Percentiles rank a stretch among this genome's conserved stretches.
phyloP scores from a whole-genome alignment of 306 rosid genomes.

The Gastrolobium villosum region DNA sequence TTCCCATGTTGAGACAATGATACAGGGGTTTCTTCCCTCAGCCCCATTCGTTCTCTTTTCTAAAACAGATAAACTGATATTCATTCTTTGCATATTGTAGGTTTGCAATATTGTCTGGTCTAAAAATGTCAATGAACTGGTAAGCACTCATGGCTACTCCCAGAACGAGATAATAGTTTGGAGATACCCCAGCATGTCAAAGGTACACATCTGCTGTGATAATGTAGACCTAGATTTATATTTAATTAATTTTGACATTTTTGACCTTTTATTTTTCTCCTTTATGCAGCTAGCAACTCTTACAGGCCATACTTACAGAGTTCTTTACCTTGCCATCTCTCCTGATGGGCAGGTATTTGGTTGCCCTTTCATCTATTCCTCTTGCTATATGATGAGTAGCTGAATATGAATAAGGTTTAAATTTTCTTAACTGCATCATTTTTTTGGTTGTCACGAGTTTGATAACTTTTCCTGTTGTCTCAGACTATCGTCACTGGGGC shows the following conservation, averaged over 20 bases:
- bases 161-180: conserved; percentile 94
- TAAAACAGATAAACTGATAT: conserved; percentile 3
- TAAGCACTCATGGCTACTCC: conserved; percentile 96
- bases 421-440: conserved; percentile 17
- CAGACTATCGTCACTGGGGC: conserved; percentile 97
- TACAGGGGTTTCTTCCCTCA: neutral
- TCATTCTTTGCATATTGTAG: conserved; percentile 53
- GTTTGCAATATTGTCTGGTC: conserved; percentile 98
- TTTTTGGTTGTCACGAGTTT: neutral
- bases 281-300: conserved; percentile 81
- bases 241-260: neutral
- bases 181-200: conserved; percentile 95
- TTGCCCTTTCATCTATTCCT: neutral
- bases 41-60: neutral
- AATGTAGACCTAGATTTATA: neutral
- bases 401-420: neutral
- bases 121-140: conserved; percentile 91
- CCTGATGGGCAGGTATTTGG: conserved; percentile 91
- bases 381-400: neutral
- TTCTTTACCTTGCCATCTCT: conserved; percentile 89
- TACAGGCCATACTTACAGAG: conserved; percentile 87
- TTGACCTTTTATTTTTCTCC: conserved; percentile 26
- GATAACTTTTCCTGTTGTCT: conserved; percentile 29
- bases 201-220: conserved; percentile 57
- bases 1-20: neutral